Evolutionary conservation across 345 rosid genomes (phyloP).

Genomic region (Syzygium aromaticum): DNA sequence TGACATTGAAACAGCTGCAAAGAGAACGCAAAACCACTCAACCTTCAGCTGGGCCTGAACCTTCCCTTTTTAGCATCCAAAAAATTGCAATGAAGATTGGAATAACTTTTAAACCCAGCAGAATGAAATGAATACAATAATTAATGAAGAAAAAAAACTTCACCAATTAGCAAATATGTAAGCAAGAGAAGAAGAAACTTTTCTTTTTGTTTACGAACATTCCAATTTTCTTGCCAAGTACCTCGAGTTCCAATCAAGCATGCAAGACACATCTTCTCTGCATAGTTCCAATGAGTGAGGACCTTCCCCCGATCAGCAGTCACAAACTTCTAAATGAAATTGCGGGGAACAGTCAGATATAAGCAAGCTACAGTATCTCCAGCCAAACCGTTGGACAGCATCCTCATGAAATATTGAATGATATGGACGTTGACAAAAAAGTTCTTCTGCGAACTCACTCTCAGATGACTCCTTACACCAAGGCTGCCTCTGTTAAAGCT

Average conservation of each 20-base stretch:
- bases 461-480: neutral
- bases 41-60: neutral
- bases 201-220: neutral
- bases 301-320: neutral
- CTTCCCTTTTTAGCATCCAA: neutral
- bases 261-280: neutral
- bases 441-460: neutral
- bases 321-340: neutral
- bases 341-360: neutral
- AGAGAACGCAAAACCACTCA: neutral
- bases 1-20: neutral
- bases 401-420: neutral
- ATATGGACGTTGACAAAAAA: neutral
- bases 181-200: neutral
- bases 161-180: neutral
- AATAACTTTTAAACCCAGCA: neutral
- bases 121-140: neutral
- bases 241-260: neutral
- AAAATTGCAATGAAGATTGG: neutral
- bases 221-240: neutral
- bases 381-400: neutral
- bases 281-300: neutral
- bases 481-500: neutral
- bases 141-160: neutral
- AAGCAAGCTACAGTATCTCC: neutral